Conservation (phyloP, 2,329 filamentous ascomycete genomes). For the Claviceps quebecensis region DNA sequence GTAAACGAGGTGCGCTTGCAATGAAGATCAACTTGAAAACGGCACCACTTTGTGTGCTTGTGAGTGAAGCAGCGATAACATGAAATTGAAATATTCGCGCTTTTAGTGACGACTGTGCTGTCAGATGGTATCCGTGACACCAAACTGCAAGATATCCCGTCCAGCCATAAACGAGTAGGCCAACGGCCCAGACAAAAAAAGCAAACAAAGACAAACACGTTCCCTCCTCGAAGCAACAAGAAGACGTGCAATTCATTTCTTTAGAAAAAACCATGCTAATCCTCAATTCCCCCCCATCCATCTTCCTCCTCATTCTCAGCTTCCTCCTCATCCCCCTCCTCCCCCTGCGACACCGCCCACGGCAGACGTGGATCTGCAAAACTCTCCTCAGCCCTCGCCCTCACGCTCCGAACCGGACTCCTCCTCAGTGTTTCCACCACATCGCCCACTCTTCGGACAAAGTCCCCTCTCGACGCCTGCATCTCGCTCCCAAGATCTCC, state of each 20-base stretch:
- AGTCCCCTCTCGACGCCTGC: constrained; percentile 23
- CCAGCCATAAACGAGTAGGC: too few relatives aligned
- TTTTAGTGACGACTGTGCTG: too few relatives aligned
- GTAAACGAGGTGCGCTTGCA: too few relatives aligned
- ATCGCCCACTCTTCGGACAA: constrained; percentile 38
- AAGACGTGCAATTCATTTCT: constrained; percentile 14
- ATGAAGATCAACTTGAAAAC: too few relatives aligned
- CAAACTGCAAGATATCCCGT: too few relatives aligned
- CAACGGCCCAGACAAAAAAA: neutral
- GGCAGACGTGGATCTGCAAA: constrained; percentile 61
- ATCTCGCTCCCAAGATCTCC: constrained; percentile 1
- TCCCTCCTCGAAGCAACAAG: neutral
- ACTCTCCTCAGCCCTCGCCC: constrained; percentile 53
- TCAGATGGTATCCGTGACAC: too few relatives aligned
- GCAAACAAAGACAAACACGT: neutral
- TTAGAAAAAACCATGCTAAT: constrained; percentile 24
- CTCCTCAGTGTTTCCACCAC: constrained; percentile 42
- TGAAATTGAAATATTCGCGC: too few relatives aligned
- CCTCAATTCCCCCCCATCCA: constrained; percentile 57
- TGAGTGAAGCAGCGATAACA: too few relatives aligned
- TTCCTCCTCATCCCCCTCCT: constrained; percentile 24
- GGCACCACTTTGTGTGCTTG: too few relatives aligned
- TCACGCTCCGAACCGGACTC: constrained; percentile 56
- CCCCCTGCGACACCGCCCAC: constrained; percentile 32
- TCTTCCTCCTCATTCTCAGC: constrained; percentile 23